Evolutionary conservation across 495 filamentous ascomycete genomes (phyloP), one percentile per base, ranked within the genome.

Genomic region (Eremomyces bilateralis): DNA sequence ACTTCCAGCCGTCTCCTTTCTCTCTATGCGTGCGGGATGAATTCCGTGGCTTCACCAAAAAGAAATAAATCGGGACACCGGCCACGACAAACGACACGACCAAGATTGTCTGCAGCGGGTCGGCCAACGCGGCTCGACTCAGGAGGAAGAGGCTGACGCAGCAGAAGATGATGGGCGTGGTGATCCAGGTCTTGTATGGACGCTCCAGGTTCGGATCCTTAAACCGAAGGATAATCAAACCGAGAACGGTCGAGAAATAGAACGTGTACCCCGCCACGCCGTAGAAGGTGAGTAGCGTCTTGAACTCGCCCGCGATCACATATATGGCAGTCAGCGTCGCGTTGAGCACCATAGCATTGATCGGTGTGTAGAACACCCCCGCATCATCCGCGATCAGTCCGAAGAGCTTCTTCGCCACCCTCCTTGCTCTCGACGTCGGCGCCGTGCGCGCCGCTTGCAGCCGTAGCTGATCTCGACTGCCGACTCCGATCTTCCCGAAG

Each of bases 151-250:
- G 50, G 49, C 80, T 91, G 11, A 97, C 88, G 46, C 88, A 97
- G 65, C 88, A 97, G 51, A 97, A 97, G 33, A 93, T 80, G 30
- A 97, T 88, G 2, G 88, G 88, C 22, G 85, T 95, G 1, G 75
- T 76, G 39, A 97, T 90, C 90, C 90, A 97, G 12, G 82, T 88
- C 50, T 66, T 70, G 54, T 95, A 97, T 1, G 88, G 82, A 16
- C 88, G 56, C 51, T 94, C 82, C 16, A 95, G 62, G 37, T 70
- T 57, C 4, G 90, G 90, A 51, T 95, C 88, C 25, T 66, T 67
- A n/a, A 94, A 76, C 17, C 88, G 62, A 41, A 97, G 60, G 20
- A 95, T 70, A 36, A 97, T 91, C 20, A 97, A 62, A 0, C 88
- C 88, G 0, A 97, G 69, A 1, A 97, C 88, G 0, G 85, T 91